A percentile compares a stretch with the other conserved stretches of the same genome.
Conservation (phyloP, 345 rosid genomes). For the Geranium brycei region DNA sequence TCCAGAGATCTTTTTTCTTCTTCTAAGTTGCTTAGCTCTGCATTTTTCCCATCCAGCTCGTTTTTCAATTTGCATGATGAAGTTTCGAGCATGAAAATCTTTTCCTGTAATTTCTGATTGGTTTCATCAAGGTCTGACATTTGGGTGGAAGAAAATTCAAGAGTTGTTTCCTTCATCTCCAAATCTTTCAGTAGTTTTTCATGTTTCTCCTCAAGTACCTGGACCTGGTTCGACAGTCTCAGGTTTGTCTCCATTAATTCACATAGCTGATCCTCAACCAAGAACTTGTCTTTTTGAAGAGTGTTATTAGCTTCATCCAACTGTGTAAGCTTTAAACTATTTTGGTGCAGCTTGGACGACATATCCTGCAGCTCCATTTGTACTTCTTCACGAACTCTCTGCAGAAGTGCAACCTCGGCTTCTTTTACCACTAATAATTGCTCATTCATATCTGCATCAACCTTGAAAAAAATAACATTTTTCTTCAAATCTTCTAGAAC, state of each 20-base stretch:
- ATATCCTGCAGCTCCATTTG: conserved; percentile 20
- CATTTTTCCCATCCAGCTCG: conserved; percentile 20
- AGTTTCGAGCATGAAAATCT: conserved; percentile 17
- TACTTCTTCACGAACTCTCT: conserved; percentile 15
- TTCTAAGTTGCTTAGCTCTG: conserved; percentile 19
- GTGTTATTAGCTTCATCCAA: conserved; percentile 23
- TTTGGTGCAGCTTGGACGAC: conserved; percentile 22
- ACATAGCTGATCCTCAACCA: conserved; percentile 22
- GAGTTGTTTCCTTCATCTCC: conserved; percentile 21
- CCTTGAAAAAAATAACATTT: conserved; percentile 28
- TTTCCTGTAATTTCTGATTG: conserved; percentile 19
- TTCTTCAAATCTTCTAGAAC: conserved; percentile 37
- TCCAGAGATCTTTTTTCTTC: conserved; percentile 23
- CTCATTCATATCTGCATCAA: conserved; percentile 43
- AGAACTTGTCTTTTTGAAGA: conserved; percentile 18
- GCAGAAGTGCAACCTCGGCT: conserved; percentile 11
- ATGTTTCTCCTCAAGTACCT: conserved; percentile 26
- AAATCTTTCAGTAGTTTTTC: conserved; percentile 18
- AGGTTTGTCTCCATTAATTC: conserved; percentile 15
- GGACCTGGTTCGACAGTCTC: conserved; percentile 22
- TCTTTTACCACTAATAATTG: conserved; percentile 24
- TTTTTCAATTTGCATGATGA: conserved; percentile 14
- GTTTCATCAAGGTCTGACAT: conserved; percentile 16
- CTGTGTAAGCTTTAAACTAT: conserved; percentile 19
- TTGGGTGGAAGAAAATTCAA: conserved; percentile 18